A percentile compares a stretch with the other conserved stretches of the same genome.
These are phyloP conservation scores for Aspergillus sclerotioniger DNA, from an alignment of 495 filamentous ascomycete species.

Conservation along the genomic window DNA sequence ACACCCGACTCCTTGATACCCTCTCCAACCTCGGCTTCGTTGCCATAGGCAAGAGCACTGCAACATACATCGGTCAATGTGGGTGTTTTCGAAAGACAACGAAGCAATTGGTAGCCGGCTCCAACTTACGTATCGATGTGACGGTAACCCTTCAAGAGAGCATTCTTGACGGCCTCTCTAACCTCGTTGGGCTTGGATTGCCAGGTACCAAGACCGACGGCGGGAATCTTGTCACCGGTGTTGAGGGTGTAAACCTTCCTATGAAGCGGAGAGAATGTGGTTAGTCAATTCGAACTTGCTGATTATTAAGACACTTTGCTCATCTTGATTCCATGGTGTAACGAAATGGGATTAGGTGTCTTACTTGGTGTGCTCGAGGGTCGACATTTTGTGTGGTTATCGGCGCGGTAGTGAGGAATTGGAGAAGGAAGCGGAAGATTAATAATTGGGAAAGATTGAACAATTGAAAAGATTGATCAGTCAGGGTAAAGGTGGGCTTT, in stretches of 20 bases:
- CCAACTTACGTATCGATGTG: slow-evolving; percentile 61
- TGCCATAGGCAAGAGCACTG: slow-evolving; percentile 78
- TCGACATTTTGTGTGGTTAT: slow-evolving; percentile 38
- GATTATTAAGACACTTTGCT: background rate
- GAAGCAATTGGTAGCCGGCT: background rate
- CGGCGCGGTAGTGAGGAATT: slow-evolving; percentile 1
- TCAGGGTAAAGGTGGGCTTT: slow-evolving; percentile 10
- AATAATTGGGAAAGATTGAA: slow-evolving; percentile 1
- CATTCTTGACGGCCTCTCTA: slow-evolving; percentile 70
- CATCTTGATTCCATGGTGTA: background rate
- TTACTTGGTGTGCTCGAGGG: slow-evolving; percentile 42
- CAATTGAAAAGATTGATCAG: background rate
- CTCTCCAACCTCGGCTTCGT: slow-evolving; percentile 78
- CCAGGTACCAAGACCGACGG: slow-evolving; percentile 82
- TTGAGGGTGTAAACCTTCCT: slow-evolving; percentile 73
- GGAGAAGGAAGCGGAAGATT: background rate
- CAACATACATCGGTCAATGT: background rate
- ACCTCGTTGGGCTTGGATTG: slow-evolving; percentile 65
- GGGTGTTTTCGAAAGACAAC: background rate
- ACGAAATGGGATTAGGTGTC: slow-evolving; percentile 14
- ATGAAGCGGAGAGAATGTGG: background rate
- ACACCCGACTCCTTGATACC: slow-evolving; percentile 79
- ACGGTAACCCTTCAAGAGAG: slow-evolving; percentile 68
- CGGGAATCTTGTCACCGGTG: slow-evolving; percentile 76
- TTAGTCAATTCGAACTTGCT: background rate